Base-by-base conservation (phyloP, 176 grass and related monocot genomes). In the Triticum turgidum region DNA sequence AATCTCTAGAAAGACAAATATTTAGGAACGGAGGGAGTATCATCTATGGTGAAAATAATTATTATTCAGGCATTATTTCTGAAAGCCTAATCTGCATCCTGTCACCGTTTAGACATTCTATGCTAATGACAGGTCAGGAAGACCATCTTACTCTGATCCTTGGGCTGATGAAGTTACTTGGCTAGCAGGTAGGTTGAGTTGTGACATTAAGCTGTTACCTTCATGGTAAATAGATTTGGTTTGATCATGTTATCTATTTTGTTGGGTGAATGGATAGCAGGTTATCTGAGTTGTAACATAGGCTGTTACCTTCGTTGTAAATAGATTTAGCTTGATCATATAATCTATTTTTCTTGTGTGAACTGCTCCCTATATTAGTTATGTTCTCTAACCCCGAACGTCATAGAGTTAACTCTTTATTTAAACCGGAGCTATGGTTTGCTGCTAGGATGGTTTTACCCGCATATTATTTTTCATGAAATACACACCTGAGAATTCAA, bases 101-200 rank as follows among this genome's bases (percentile, higher is more conserved):
- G n/a, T 67, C 33, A 21, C 3, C 62, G 68, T 89, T 51, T 62
- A 18, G 39, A 38, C 14, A 73, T 67, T 90, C n/a, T 34, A 18
- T 30, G 20, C 66, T 87, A 14, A 81, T 91, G 51, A 11, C 84
- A 99, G 97, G 88, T 99, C 92, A 74, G 97, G 97, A 69, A 94
- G 84, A 84, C 90, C 94, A 90, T 91, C 97, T 69, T 94, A 94
- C 85, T 87, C 92, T 30, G 94, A 89, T 83, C 79, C 97, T 18
- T 99, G 97, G 97, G 87, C 94, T 77, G 97, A 94, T 69, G 92
- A 94, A 94, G 92, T 99, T 61, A 96, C 69, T 73, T 99, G 97
- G 97, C 79, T 96, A 33, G 73, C 90, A 90, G 97, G 97, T 92
- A 91, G 69, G 21, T 20, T 41, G 69, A 54, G 76, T 37, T 85